phyloP scores from a whole-genome alignment of 768 basidiomycete genomes.

The Trichaptum fuscoviolaceum region DNA sequence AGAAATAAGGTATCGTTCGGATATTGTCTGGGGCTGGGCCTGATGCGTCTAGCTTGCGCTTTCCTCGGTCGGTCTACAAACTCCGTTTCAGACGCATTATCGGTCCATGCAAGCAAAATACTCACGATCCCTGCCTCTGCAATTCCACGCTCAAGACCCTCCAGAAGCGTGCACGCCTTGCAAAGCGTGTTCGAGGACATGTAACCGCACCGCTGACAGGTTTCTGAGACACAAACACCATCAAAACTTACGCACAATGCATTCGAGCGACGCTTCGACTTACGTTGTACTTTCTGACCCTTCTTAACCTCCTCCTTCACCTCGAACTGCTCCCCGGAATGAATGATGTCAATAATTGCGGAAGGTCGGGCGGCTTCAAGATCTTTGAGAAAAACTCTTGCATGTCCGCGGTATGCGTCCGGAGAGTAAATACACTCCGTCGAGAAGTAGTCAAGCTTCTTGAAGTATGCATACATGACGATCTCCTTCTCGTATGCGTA shows the following conservation, averaged over 20 bases:
- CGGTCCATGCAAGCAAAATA: constrained; percentile 13
- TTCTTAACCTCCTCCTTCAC: constrained; percentile 80
- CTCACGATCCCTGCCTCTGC: constrained; percentile 57
- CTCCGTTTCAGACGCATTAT: constrained; percentile 2
- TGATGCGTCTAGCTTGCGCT: constrained; percentile 54
- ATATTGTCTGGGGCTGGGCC: constrained; percentile 61
- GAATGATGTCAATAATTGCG: constrained; percentile 96
- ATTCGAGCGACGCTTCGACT: constrained; percentile 2
- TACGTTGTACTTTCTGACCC: constrained; percentile 80
- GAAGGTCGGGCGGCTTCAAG: constrained; percentile 91
- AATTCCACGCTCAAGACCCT: constrained; percentile 86
- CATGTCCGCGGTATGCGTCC: constrained; percentile 97
- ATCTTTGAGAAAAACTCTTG: constrained; percentile 90
- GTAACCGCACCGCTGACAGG: constrained; percentile 88
- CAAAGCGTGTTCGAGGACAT: constrained; percentile 97
- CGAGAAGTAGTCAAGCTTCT: constrained; percentile 97
- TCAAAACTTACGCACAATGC: not conserved
- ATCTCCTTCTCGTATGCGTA: constrained; percentile 99
- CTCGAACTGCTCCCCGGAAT: constrained; percentile 91
- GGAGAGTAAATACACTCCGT: constrained; percentile 99
- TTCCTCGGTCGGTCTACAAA: constrained; percentile 58
- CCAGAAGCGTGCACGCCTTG: constrained; percentile 87
- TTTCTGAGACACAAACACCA: constrained; percentile 48
- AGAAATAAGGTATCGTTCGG: constrained; percentile 73
- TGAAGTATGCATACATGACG: constrained; percentile 99